phyloP scores from a whole-genome alignment of 495 filamentous ascomycete species.

The Xylaria flabelliformis region DNA sequence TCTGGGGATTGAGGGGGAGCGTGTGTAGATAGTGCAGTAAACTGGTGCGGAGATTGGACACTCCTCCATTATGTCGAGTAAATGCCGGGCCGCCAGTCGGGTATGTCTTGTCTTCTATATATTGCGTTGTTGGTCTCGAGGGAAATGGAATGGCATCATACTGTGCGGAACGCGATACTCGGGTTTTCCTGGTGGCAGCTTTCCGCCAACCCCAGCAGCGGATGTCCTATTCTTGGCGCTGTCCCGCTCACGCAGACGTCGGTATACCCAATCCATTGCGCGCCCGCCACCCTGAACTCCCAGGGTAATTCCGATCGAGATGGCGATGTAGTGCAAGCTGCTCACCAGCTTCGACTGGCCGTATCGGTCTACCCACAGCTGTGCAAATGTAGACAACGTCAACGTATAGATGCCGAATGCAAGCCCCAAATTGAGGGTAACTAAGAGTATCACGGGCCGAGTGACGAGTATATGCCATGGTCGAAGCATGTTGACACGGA shows the following conservation, averaged over 20 bases:
- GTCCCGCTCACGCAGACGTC: constrained; percentile 39
- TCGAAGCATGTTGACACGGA: constrained; percentile 61
- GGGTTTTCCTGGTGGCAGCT: constrained; percentile 46
- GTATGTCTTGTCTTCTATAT: not conserved
- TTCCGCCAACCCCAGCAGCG: constrained; percentile 45
- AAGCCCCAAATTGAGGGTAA: constrained; percentile 41
- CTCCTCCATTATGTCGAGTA: not conserved
- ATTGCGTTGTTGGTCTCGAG: not conserved
- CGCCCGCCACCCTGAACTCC: constrained; percentile 56
- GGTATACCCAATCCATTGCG: constrained; percentile 57
- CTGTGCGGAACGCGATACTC: constrained; percentile 61
- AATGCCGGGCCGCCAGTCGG: not conserved
- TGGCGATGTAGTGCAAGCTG: constrained; percentile 65
- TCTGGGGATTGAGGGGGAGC: no score
- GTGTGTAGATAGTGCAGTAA: not conserved
- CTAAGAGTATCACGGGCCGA: constrained; percentile 62
- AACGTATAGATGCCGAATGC: constrained; percentile 64
- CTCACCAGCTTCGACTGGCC: constrained; percentile 55
- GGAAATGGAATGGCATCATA: not conserved
- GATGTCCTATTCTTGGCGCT: constrained; percentile 32
- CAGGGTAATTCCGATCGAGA: constrained; percentile 61
- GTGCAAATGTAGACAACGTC: constrained; percentile 65
- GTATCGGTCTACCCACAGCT: constrained; percentile 61
- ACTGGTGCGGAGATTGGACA: not conserved
- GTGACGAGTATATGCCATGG: constrained; percentile 65